Percentiles rank a stretch among this genome's conserved stretches.
Evolutionary conservation across 2,329 filamentous ascomycete species (phyloP).

Genomic region (Fusarium sp.): DNA sequence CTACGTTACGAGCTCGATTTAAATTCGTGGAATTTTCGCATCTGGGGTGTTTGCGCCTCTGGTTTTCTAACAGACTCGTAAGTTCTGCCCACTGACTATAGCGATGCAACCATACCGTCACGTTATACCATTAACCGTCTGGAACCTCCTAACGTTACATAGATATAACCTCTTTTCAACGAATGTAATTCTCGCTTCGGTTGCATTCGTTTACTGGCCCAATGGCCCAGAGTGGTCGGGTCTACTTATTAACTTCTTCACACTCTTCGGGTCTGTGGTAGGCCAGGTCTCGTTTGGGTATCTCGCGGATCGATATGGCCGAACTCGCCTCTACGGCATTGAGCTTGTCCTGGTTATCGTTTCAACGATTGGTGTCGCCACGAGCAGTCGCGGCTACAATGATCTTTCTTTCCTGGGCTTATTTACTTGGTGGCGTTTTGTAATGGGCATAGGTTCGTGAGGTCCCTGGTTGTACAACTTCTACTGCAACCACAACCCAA

Average conservation of each 20-base stretch:
- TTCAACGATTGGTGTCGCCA: conserved; percentile 68
- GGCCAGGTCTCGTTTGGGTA: conserved; percentile 66
- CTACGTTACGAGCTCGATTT: conserved; percentile 65
- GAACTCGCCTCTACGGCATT: conserved; percentile 67
- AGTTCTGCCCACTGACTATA: conserved; percentile 35
- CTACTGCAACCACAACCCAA: conserved; percentile 5
- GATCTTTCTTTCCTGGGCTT: conserved; percentile 63
- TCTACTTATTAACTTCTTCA: conserved; percentile 64
- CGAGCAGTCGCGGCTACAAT: conserved; percentile 61
- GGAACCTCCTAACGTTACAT: neutral
- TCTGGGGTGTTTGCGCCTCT: conserved; percentile 66
- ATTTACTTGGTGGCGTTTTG: conserved; percentile 66
- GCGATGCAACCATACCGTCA: neutral
- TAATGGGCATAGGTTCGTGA: conserved; percentile 62
- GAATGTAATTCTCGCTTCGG: conserved; percentile 65
- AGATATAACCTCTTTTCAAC: conserved; percentile 67
- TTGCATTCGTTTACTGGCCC: conserved; percentile 66
- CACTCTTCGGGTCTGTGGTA: conserved; percentile 63
- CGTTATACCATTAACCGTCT: neutral
- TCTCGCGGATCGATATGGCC: conserved; percentile 65
- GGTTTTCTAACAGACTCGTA: conserved; percentile 66
- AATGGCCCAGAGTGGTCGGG: conserved; percentile 58
- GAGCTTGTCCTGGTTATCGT: conserved; percentile 67
- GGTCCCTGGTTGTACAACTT: neutral
- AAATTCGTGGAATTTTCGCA: conserved; percentile 66